Evolutionary conservation across 148 eudicot genomes (phyloP).

Genomic region (Diospyros lotus): DNA sequence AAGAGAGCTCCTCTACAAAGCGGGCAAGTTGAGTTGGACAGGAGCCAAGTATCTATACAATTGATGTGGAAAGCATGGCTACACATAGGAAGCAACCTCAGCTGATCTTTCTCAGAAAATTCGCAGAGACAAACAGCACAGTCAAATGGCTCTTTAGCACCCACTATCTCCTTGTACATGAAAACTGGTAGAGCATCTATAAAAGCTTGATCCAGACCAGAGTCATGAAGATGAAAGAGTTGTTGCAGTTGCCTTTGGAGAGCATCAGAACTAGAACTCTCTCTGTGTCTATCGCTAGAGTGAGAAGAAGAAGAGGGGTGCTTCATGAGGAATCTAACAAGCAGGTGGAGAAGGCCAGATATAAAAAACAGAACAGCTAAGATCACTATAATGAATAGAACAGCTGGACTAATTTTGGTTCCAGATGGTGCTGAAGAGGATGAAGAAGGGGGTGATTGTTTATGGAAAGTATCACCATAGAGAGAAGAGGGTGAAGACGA

Average conservation of each 20-base stretch:
- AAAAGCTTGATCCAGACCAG: constrained; percentile 57
- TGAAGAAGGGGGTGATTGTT: constrained; percentile 11
- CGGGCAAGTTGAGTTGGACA: constrained; percentile 57
- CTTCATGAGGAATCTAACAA: constrained; percentile 41
- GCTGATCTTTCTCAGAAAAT: constrained; percentile 41
- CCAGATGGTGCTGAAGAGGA: constrained; percentile 33
- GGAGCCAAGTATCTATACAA: constrained; percentile 62
- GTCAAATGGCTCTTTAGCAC: constrained; percentile 51
- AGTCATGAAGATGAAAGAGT: constrained; percentile 53
- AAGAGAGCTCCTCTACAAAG: constrained; percentile 46
- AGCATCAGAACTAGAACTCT: constrained; percentile 31
- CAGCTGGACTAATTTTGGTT: constrained; percentile 40
- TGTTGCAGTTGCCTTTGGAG: constrained; percentile 55
- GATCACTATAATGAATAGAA: constrained; percentile 45
- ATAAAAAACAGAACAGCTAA: constrained; percentile 47
- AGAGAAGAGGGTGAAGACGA: constrained; percentile 21
- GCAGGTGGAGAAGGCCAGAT: constrained; percentile 42
- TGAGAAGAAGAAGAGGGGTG: constrained; percentile 23
- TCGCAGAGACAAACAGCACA: constrained; percentile 65
- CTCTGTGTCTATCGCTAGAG: constrained; percentile 23
- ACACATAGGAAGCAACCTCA: constrained; percentile 53
- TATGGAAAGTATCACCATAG: constrained; percentile 12
- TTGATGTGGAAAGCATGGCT: constrained; percentile 60
- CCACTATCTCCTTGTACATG: constrained; percentile 45
- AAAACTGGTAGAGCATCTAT: constrained; percentile 63